These are phyloP conservation scores for Trichoderma polysporum DNA, from an alignment of 2,329 filamentous ascomycete genomes.

Conservation along the genomic window DNA sequence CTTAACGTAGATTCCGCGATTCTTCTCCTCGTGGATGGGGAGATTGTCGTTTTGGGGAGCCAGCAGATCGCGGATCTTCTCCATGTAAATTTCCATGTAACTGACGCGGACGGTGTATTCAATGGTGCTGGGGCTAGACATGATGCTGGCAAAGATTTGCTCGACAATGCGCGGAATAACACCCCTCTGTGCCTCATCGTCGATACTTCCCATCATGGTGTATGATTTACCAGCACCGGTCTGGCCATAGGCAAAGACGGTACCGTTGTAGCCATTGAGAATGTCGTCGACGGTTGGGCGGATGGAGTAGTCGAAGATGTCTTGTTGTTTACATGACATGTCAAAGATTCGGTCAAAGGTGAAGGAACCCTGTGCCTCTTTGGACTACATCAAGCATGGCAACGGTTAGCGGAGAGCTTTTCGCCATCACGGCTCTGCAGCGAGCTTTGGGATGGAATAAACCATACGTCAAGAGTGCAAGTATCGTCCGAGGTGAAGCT, in stretches of 20 bases:
- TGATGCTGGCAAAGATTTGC: conserved; percentile 94
- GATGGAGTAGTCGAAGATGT: conserved; percentile 99
- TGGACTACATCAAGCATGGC: conserved; percentile 63
- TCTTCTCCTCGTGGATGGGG: conserved; percentile 97
- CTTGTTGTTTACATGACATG: conserved; percentile 84
- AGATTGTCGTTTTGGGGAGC: conserved; percentile 93
- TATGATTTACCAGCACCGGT: conserved; percentile 98
- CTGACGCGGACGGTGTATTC: conserved; percentile 98
- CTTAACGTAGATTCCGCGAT: conserved; percentile 93
- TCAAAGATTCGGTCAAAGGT: conserved; percentile 98
- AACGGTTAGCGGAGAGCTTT: background rate
- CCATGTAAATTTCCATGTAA: conserved; percentile 99
- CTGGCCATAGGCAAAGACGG: conserved; percentile 97
- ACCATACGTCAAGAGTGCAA: conserved; percentile 73
- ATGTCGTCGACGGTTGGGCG: conserved; percentile 95
- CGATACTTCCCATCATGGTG: conserved; percentile 83
- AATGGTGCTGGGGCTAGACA: conserved; percentile 87
- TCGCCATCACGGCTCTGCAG: background rate
- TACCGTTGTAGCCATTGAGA: conserved; percentile 98
- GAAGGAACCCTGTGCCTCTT: conserved; percentile 79
- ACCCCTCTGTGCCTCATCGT: conserved; percentile 82
- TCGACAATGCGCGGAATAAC: conserved; percentile 96
- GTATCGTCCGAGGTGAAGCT: conserved; percentile 85
- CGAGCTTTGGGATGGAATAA: background rate
- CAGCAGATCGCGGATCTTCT: conserved; percentile 90